Conservation (phyloP, 2,329 filamentous ascomycete genomes). For the Trichoderma gracile region DNA sequence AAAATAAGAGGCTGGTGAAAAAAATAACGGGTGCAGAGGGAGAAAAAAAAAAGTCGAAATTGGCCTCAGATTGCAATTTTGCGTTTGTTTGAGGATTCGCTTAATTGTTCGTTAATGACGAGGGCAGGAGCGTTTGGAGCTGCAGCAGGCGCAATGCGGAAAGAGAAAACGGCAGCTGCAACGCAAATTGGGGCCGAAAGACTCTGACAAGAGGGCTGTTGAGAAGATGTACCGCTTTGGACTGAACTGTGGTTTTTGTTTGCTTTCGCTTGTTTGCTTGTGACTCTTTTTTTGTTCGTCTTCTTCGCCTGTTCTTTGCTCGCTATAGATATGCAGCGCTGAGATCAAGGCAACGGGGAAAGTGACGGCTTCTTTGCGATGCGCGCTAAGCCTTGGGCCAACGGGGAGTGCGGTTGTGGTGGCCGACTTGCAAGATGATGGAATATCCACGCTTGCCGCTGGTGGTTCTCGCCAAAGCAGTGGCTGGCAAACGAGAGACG, state of each 20-base stretch:
- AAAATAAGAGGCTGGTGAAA: background rate
- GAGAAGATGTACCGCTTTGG: too few relatives aligned
- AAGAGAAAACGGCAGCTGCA: constrained; percentile 2
- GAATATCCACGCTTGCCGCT: constrained; percentile 7
- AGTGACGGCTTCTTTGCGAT: constrained; percentile 11
- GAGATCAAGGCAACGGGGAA: too few relatives aligned
- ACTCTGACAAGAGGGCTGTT: too few relatives aligned
- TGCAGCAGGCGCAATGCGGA: constrained; percentile 17
- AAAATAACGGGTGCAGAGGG: background rate
- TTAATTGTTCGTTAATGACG: background rate
- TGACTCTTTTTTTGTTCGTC: background rate
- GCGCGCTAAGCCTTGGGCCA: background rate
- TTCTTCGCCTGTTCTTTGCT: too few relatives aligned
- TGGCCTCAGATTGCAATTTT: constrained; percentile 5
- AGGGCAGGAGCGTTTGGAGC: constrained; percentile 7
- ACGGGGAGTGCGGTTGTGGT: background rate
- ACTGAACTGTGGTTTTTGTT: background rate
- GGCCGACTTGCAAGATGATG: background rate
- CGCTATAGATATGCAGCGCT: too few relatives aligned
- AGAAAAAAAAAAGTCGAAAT: background rate
- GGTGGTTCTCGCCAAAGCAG: background rate
- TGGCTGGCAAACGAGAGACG: constrained; percentile 13
- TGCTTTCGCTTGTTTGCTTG: background rate
- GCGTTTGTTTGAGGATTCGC: background rate
- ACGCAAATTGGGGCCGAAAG: background rate